Evolutionary conservation across 1,284 basidiomycete genomes (phyloP).

Genomic region (Ustilago lituana): DNA sequence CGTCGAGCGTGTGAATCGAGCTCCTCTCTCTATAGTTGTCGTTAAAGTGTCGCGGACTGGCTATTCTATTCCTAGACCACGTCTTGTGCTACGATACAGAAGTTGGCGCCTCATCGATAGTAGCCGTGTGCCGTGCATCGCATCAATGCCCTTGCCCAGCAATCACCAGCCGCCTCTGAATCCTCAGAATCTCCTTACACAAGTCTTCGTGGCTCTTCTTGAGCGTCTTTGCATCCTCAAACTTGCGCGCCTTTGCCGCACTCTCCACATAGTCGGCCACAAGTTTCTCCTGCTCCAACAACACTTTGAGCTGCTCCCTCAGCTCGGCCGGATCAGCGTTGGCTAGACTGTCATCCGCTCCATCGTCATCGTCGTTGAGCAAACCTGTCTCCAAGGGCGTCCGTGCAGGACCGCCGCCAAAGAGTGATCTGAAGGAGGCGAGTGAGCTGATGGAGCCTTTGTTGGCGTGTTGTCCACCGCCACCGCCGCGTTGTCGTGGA

Average conservation of each 20-base stretch:
- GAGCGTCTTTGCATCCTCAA: conserved; percentile 59
- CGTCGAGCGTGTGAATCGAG: too few species aligned
- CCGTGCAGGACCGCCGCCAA: conserved; percentile 29
- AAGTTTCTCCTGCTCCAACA: conserved; percentile 59
- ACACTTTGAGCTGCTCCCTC: conserved; percentile 49
- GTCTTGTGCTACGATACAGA: too few species aligned
- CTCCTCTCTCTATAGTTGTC: too few species aligned
- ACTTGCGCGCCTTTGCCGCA: conserved; percentile 57
- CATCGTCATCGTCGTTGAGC: conserved; percentile 7
- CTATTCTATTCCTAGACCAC: too few species aligned
- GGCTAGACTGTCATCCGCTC: not conserved
- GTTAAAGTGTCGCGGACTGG: too few species aligned
- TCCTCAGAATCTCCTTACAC: conserved; percentile 51
- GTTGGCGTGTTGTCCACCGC: conserved; percentile 14
- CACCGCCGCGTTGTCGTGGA: too few species aligned
- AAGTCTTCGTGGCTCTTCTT: conserved; percentile 59
- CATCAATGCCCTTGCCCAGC: conserved; percentile 16
- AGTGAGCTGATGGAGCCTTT: conserved; percentile 35
- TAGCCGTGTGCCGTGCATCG: not conserved
- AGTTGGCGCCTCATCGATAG: not conserved
- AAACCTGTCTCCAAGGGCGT: conserved; percentile 3
- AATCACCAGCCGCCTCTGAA: conserved; percentile 38
- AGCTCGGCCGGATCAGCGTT: conserved; percentile 28
- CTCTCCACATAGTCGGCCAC: conserved; percentile 54
- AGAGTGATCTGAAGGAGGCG: conserved; percentile 35